These are phyloP conservation scores for Trichoderma sp. DNA, from an alignment of 2,329 filamentous ascomycete genomes.

Conservation along the genomic window DNA sequence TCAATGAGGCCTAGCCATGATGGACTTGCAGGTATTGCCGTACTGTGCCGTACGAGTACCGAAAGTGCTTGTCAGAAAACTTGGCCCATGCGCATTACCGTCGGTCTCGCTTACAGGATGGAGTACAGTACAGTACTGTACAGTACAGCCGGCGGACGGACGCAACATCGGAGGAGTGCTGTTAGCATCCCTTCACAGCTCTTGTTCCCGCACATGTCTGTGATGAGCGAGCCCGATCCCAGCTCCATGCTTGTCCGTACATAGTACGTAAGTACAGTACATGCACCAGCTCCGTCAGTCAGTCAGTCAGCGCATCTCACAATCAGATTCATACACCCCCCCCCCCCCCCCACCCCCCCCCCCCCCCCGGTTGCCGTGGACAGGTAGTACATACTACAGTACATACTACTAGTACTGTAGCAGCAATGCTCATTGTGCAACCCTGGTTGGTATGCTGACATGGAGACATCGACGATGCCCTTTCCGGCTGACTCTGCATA, in stretches of 20 bases:
- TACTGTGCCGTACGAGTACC: too few species aligned
- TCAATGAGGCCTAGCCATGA: not conserved
- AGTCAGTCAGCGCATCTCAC: not conserved
- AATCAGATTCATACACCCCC: not conserved
- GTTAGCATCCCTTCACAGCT: not conserved
- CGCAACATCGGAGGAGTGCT: not conserved
- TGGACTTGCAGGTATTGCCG: not conserved
- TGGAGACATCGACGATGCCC: not conserved
- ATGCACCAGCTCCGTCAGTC: not conserved
- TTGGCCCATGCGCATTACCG: not conserved
- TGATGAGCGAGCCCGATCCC: not conserved
- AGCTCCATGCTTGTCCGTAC: not conserved
- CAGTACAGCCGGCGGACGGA: not conserved
- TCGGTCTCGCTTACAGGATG: not conserved
- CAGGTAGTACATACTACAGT: too few species aligned
- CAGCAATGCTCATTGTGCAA: not conserved
- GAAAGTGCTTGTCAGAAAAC: not conserved
- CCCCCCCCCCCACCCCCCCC: not conserved
- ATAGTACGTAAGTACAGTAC: too few species aligned
- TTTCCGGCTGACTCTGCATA: slow-evolving; percentile 4
- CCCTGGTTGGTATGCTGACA: not conserved
- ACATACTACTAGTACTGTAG: too few species aligned
- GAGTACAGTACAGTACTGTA: not conserved
- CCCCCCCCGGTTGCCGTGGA: not conserved
- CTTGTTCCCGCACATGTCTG: not conserved